A percentile compares a stretch with the other conserved stretches of the same genome.
Conservation (phyloP, 164 flowering plant genomes). For the Warburgia ugandensis region DNA sequence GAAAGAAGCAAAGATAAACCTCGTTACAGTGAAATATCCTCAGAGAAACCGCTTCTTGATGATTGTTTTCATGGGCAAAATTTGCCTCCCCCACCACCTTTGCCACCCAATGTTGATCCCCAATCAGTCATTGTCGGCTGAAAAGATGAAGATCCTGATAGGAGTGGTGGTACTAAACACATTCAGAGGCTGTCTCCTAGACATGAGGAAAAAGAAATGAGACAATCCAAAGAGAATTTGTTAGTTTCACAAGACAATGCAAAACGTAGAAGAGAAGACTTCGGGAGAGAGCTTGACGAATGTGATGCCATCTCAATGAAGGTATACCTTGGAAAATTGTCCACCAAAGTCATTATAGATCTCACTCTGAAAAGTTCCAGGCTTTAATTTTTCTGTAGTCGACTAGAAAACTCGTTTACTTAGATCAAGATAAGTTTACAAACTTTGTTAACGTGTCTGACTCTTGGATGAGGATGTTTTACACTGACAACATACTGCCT, state of each 20-base stretch:
- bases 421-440: no score
- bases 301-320: slow-evolving; percentile 54
- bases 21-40: slow-evolving; percentile 44
- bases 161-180: slow-evolving; percentile 63
- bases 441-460: no score
- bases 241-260: slow-evolving; percentile 60
- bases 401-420: no score
- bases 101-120: slow-evolving; percentile 76
- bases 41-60: slow-evolving; percentile 60
- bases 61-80: slow-evolving; percentile 79
- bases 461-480: not conserved
- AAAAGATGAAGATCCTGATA: slow-evolving; percentile 83
- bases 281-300: slow-evolving; percentile 88
- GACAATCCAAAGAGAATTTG: slow-evolving; percentile 78
- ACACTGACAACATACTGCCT: no score
- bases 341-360: not conserved
- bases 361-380: not conserved
- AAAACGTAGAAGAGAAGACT: slow-evolving; percentile 88
- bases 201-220: slow-evolving; percentile 90
- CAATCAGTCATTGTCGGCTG: slow-evolving; percentile 62
- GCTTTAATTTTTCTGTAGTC: not conserved
- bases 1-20: slow-evolving; percentile 62
- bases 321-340: slow-evolving; percentile 54
- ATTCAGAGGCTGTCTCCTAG: slow-evolving; percentile 83
- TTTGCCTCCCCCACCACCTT: slow-evolving; percentile 97